Percentiles rank a stretch among this genome's conserved stretches.
These are phyloP conservation scores for Eucommia ulmoides DNA, from an alignment of 257 asterid genomes.

Conservation along the genomic window DNA sequence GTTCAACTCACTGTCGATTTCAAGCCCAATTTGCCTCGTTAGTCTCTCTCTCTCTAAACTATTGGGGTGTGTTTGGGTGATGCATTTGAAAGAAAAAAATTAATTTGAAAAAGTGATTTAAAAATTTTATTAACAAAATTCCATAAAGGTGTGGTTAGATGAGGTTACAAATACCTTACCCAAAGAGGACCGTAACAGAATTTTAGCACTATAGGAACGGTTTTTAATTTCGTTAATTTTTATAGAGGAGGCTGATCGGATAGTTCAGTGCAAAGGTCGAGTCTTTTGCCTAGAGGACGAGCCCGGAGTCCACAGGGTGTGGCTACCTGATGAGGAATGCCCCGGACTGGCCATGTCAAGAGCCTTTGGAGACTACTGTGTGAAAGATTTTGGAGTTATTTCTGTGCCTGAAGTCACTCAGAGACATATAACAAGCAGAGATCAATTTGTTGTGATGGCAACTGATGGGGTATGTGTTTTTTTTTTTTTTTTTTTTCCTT, in stretches of 20 bases:
- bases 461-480: slow-evolving; percentile 58
- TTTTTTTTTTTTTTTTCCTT: not conserved
- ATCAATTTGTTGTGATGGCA: slow-evolving; percentile 58
- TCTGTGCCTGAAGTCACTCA: slow-evolving; percentile 70
- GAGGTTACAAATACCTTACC: no score
- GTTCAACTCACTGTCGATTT: slow-evolving; percentile 62
- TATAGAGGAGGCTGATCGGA: slow-evolving; percentile 55
- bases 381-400: slow-evolving; percentile 69
- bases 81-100: no score
- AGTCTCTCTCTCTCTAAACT: slow-evolving; percentile 17
- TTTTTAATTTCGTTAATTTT: slow-evolving; percentile 7
- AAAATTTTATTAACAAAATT: no score
- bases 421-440: slow-evolving; percentile 33
- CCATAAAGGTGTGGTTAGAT: no score
- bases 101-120: no score
- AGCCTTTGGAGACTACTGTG: slow-evolving; percentile 67
- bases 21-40: slow-evolving; percentile 69
- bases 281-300: slow-evolving; percentile 44
- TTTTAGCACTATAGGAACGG: no score
- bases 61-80: no score
- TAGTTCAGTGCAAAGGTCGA: slow-evolving; percentile 46
- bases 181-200: no score
- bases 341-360: slow-evolving; percentile 79
- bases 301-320: slow-evolving; percentile 56
- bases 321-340: slow-evolving; percentile 52